Evolutionary conservation across 2,329 filamentous ascomycete species (phyloP), one percentile per base, ranked within the genome.

Genomic region (Trichoderma harzianum): DNA sequence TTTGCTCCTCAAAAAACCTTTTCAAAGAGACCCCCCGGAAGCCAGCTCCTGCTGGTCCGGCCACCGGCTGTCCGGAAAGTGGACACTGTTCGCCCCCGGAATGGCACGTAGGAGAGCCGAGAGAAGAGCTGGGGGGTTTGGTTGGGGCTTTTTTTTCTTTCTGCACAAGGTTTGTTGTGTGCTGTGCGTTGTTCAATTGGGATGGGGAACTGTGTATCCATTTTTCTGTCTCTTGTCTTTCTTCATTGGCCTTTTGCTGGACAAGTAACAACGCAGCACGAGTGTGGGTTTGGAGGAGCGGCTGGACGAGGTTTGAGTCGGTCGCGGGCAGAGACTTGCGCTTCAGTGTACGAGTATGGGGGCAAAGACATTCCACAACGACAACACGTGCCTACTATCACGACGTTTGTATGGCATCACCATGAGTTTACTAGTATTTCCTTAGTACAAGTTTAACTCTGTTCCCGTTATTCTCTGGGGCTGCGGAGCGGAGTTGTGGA

Each of bases 11-110:
- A 14, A 53, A 21, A 51, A 51, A 47, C 43, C 47, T 14, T 53
- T 53, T 51, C 43, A 51, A 21, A 51, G 36, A 18, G 16, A 18
- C 39, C 47, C n/a, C 39, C 39, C 28, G 39, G 39, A 51, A 53
- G 10, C 21, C 26, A 36, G 39, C 62, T 51, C 18, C 62, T 32
- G 39, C 26, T 51, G 21, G 60, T n/a, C 47, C 64, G 51, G 47
- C 24, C 64, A 57, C 30, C 65, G 65, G 65, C 65, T 60, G 34
- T 55, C 65, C 65, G 65, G 65, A 24, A 68, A 68, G 65, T 68
- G 65, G 65, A 26, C 55, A 60, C 65, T 21, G 55, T 30, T 36
- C 34, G 8, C 21, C 47, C n/a, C 47, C n/a, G 47, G 47, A 21
- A 53, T 53, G 47, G 47, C 47, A 53, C 47, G 47, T 24, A 53